Conservation (phyloP, 129 eudicot genomes). For the Chrysanthemum makinoi region DNA sequence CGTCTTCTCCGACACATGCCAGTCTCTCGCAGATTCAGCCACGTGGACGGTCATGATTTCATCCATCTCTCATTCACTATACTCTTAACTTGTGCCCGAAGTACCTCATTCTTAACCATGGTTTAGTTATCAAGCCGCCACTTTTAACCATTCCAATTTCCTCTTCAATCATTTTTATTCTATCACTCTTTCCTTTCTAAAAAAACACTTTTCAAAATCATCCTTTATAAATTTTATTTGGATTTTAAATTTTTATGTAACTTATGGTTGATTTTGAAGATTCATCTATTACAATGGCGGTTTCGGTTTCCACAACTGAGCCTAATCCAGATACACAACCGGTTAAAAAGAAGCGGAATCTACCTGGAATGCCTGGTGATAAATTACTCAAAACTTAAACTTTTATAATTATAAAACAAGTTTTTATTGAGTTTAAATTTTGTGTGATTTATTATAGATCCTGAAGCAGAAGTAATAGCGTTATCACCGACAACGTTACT, state of each 20-base stretch:
- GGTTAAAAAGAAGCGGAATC: conserved; percentile 57
- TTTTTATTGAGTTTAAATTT: background rate
- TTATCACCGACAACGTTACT: conserved; percentile 69
- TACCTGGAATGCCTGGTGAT: conserved; percentile 86
- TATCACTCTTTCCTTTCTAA: background rate
- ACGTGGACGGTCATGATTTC: conserved; percentile 49
- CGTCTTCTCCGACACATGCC: conserved; percentile 62
- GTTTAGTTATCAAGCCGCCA: conserved; percentile 36
- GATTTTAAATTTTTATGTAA: background rate
- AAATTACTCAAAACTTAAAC: background rate
- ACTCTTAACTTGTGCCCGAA: conserved; percentile 43
- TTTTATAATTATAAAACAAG: background rate
- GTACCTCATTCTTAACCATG: conserved; percentile 36
- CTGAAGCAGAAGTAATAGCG: conserved; percentile 79
- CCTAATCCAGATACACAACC: conserved; percentile 30
- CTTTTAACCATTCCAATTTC: conserved; percentile 30
- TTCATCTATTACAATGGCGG: conserved; percentile 40
- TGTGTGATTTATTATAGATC: conserved; percentile 45
- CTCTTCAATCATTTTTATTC: background rate
- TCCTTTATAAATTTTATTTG: background rate
- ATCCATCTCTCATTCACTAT: conserved; percentile 1
- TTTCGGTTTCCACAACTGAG: conserved; percentile 38
- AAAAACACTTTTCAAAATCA: no score
- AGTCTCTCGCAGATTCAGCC: conserved; percentile 34
- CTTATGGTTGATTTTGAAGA: conserved; percentile 53